Conservation (phyloP, 2,329 filamentous ascomycete species). For the Alternaria viburni region DNA sequence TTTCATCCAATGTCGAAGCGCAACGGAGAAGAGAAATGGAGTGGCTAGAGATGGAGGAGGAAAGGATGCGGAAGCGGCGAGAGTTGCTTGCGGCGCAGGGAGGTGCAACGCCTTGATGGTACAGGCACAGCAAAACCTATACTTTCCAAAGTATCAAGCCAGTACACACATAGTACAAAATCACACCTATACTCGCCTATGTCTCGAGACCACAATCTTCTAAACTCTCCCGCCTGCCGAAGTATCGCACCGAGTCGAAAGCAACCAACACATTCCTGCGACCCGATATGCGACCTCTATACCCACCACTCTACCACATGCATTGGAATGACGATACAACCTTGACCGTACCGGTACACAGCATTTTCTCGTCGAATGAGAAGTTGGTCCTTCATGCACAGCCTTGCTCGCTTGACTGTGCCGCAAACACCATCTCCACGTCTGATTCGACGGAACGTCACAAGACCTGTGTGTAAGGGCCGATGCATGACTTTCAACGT, state of each 20-base stretch:
- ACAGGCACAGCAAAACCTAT: not conserved
- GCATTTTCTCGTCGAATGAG: not conserved
- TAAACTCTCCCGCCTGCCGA: not conserved
- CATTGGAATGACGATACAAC: not conserved
- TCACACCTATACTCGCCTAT: no score
- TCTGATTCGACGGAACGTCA: not conserved
- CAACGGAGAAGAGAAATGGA: conserved; percentile 11
- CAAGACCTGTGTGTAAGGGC: not conserved
- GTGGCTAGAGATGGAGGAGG: conserved; percentile 14
- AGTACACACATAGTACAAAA: no score
- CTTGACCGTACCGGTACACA: not conserved
- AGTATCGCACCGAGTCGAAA: not conserved
- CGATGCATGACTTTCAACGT: not conserved
- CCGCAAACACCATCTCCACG: not conserved
- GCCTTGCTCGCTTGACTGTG: not conserved
- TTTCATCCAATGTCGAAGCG: not conserved
- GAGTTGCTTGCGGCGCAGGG: not conserved
- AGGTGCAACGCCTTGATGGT: not conserved
- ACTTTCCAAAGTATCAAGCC: not conserved
- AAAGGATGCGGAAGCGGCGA: conserved; percentile 2
- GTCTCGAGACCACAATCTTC: no score
- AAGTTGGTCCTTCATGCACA: not conserved
- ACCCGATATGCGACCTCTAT: not conserved
- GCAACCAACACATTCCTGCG: not conserved
- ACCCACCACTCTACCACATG: not conserved